Evolutionary conservation across 2,329 filamentous ascomycete genomes (phyloP).

Genomic region (Cercospora sp.): DNA sequence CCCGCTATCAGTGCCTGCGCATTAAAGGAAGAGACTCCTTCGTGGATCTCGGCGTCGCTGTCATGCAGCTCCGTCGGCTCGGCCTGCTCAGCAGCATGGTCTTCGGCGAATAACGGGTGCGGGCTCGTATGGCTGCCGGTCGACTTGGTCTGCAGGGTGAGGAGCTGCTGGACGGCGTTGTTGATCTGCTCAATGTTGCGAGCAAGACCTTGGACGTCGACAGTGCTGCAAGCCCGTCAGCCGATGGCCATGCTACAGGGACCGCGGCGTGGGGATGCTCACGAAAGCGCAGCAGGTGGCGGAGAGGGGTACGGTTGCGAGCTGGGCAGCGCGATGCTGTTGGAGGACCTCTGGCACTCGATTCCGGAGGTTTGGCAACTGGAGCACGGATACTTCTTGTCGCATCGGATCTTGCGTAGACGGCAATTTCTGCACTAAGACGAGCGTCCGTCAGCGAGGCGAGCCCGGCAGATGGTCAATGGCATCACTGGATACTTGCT

Average conservation of each 20-base stretch:
- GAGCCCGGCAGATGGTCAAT: too few species aligned
- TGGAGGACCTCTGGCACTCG: constrained; percentile 12
- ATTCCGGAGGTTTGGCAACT: constrained; percentile 19
- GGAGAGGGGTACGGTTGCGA: neutral
- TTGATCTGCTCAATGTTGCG: constrained; percentile 19
- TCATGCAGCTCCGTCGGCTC: constrained; percentile 1
- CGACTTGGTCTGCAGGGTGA: constrained; percentile 4
- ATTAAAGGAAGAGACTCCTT: constrained; percentile 17
- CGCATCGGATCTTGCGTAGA: constrained; percentile 19
- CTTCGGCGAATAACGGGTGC: neutral
- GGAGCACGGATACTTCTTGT: constrained; percentile 20
- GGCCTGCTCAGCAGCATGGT: constrained; percentile 1
- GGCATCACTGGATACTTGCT: neutral
- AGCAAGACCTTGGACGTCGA: constrained; percentile 7
- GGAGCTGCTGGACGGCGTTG: constrained; percentile 15
- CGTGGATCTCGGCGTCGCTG: constrained; percentile 12
- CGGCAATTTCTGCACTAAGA: constrained; percentile 17
- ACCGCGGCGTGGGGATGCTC: neutral
- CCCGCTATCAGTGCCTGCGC: constrained; percentile 16
- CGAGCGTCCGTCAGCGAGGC: constrained; percentile 3
- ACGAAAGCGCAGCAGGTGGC: neutral
- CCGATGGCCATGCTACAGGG: neutral
- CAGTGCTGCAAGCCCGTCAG: neutral
- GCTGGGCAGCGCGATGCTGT: neutral
- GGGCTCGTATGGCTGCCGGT: neutral